Evolutionary conservation across 148 eudicot species (phyloP).

Genomic region (Amaranthus cruentus): DNA sequence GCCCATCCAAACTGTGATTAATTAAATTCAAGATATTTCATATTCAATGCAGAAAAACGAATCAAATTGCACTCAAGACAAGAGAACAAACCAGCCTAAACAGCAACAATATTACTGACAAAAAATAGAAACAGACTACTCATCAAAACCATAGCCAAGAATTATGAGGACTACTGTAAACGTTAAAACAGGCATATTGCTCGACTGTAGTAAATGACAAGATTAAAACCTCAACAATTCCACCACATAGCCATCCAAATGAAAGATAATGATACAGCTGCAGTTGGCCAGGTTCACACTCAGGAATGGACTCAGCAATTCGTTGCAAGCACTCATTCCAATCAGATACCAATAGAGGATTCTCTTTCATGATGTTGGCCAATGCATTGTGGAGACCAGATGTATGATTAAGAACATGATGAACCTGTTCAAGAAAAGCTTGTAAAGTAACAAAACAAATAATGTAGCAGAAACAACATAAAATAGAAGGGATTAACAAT

Average conservation of each 20-base stretch:
- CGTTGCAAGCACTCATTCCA: slow-evolving; percentile 80
- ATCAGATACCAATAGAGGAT: slow-evolving; percentile 64
- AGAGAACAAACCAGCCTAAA: background rate
- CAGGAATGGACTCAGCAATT: slow-evolving; percentile 54
- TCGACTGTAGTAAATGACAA: background rate
- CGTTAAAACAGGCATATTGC: background rate
- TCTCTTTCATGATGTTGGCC: slow-evolving; percentile 52
- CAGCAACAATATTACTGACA: background rate
- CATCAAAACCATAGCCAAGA: too few relatives aligned
- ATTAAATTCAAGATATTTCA: background rate
- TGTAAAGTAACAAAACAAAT: slow-evolving; percentile 6
- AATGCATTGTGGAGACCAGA: slow-evolving; percentile 94
- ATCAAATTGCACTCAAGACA: background rate
- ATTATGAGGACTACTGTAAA: too few relatives aligned
- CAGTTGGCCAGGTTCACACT: slow-evolving; percentile 77
- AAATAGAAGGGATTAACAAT: slow-evolving; percentile 1
- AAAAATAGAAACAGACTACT: background rate
- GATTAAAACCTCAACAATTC: slow-evolving; percentile 71
- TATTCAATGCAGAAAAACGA: background rate
- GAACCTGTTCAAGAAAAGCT: slow-evolving; percentile 48
- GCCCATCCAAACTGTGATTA: background rate
- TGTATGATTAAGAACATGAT: slow-evolving; percentile 94
- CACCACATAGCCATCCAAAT: slow-evolving; percentile 97
- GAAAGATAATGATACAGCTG: slow-evolving; percentile 92
- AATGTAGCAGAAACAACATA: slow-evolving; percentile 5